Base-by-base conservation (phyloP, 495 filamentous ascomycete species). In the Annulohypoxylon stygium region DNA sequence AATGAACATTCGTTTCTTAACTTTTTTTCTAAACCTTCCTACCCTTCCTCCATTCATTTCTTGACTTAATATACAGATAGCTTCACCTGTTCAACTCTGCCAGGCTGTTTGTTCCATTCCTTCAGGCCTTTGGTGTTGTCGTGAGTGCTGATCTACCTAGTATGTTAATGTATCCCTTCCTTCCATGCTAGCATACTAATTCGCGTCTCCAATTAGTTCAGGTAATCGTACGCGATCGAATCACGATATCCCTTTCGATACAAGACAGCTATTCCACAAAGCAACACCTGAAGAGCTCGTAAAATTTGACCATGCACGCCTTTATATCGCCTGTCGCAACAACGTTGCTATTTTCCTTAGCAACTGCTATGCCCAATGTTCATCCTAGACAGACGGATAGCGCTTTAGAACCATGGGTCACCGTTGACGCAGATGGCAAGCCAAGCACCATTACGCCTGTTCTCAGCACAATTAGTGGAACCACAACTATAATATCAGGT, bases 391-490 rank as follows among this genome's bases (percentile, higher is more conserved):
- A 67, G 55, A 75, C 75, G 11, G 73, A 73, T 30, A 26, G 67
- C 8, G 74, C 76, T 36, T 61, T 75, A 10, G 76, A 76, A 9
- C 72, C 75, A 16, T 85, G 83, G 83, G 81, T 84, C 9, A 79
- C 81, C 2, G 82, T 85, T 58, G 70, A 81, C 67, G 77, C 78
- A 36, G 75, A 78, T 30, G 82, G 81, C 45, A 64, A 61, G 4
- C 77, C 81, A 18, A 79, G 73, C 30, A 81, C 79, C 26, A 70
- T 84, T 12, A 85, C 83, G 11, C 81, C 81, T 11, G 72, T 80
- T 16, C 39, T 77, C 3, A 83, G 75, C 71, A 84, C 81, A 39
- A 74, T 83, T 63, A 70, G 57, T 59, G 81, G 80, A 34, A 84
- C 80, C 6, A 76, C 79, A 26, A 84, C 80, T 12, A 57, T 83